Conservation (phyloP, 257 asterid genomes). For the Pogostemon cablin region DNA sequence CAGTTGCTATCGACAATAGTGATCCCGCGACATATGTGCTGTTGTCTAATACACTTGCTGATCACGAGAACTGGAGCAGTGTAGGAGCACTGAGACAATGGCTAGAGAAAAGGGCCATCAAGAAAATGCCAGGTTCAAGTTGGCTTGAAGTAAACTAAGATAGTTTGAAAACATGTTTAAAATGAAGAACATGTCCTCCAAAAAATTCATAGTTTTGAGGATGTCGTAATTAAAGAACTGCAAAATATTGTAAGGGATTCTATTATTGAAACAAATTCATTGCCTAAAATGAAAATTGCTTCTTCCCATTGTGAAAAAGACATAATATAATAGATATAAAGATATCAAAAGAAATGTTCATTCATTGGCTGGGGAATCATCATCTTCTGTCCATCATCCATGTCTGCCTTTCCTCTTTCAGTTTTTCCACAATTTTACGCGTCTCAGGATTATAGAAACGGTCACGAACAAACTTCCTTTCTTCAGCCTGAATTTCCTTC, state of each 20-base stretch:
- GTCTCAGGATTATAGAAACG: constrained; percentile 56
- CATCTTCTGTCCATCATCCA: constrained; percentile 51
- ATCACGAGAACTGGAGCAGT: constrained; percentile 53
- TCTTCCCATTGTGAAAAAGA: not conserved
- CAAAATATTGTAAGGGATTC: too few relatives aligned
- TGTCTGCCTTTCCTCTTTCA: constrained; percentile 52
- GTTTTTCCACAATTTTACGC: constrained; percentile 40
- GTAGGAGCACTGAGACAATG: constrained; percentile 51
- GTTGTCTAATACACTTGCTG: constrained; percentile 70
- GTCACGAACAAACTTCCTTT: constrained; percentile 58
- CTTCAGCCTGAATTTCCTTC: constrained; percentile 84
- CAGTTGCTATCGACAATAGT: constrained; percentile 47
- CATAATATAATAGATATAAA: not conserved
- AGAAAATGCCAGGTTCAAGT: constrained; percentile 77
- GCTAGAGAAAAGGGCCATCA: constrained; percentile 54
- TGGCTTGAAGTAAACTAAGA: constrained; percentile 49
- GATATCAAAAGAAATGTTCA: not conserved
- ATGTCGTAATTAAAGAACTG: too few relatives aligned
- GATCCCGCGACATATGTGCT: constrained; percentile 62
- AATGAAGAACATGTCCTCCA: too few relatives aligned
- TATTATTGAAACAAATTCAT: not conserved
- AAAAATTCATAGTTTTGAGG: too few relatives aligned
- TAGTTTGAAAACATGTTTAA: too few relatives aligned
- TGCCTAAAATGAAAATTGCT: not conserved
- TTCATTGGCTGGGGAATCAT: constrained; percentile 30